These are phyloP conservation scores for Xylariaceae sp. DNA, from an alignment of 2,329 filamentous ascomycete genomes.

Conservation along the genomic window DNA sequence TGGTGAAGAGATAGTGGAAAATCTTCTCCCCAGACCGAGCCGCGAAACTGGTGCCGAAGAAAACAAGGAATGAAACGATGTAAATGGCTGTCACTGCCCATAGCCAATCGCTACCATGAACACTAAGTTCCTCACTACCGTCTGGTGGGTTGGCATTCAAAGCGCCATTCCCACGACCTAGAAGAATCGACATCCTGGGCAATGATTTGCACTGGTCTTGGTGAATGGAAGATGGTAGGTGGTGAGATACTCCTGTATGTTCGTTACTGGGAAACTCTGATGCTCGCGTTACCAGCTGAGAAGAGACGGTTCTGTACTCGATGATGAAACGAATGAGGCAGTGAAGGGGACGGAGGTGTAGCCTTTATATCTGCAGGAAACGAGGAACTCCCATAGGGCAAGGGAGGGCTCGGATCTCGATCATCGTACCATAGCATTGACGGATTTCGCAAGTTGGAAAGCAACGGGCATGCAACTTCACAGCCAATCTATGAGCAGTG, in stretches of 20 bases:
- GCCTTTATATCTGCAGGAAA: constrained; percentile 20
- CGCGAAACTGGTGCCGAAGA: constrained; percentile 50
- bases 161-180: constrained; percentile 49
- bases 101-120: constrained; percentile 61
- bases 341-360: background rate
- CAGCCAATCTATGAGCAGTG: background rate
- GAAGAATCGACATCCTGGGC: constrained; percentile 15
- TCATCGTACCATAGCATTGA: background rate
- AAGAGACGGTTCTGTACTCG: background rate
- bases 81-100: constrained; percentile 61
- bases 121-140: constrained; percentile 49
- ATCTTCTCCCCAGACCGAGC: constrained; percentile 57
- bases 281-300: background rate
- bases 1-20: constrained; percentile 63
- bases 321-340: background rate
- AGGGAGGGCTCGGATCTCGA: constrained; percentile 19
- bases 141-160: constrained; percentile 54
- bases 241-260: background rate
- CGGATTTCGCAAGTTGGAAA: constrained; percentile 14
- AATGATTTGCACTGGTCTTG: background rate
- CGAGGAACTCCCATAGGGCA: background rate
- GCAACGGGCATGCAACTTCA: constrained; percentile 2
- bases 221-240: too few species aligned
- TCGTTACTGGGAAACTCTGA: background rate
- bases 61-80: constrained; percentile 51